Evolutionary conservation across 768 basidiomycete species (phyloP), one percentile per base, ranked within the genome.

Genomic region (Hericium alpestre): DNA sequence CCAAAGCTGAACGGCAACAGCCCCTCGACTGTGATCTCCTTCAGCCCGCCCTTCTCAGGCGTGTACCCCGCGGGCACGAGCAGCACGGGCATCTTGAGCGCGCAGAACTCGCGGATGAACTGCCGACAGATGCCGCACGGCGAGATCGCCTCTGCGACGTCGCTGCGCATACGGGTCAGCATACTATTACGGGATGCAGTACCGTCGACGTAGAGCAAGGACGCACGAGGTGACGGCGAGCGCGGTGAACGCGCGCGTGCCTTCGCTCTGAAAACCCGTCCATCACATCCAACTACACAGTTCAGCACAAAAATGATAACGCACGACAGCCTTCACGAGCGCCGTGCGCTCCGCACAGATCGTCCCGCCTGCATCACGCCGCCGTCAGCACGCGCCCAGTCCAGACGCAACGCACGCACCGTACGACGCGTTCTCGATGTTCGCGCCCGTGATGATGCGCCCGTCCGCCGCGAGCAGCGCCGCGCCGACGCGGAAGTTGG

Each of bases 261-360:
- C 90, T 57, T 92, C 88, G 70, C 90, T 93, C 93, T 93, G 61
- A 16, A 47, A n/a, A 37, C 13, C 50, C 16, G 4, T 16, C 18
- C 15, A 18, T 5, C 16, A 40, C 38, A 13, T 9, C 46, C 53
- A 13, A 39, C 22, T 46, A 32, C 32, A 32, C 27, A 10, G 8
- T 32, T 2, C 6, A 32, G 32, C 25, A 25, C 25, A 25, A 25
- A 25, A 25, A 25, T 25, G 25, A 25, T 22, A 2, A 76, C 90
- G 70, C 60, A 94, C 93, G 20, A 87, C 83, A 25, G 92, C 94
- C 69, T 96, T 96, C n/a, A 93, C 87, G 55, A 99, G 75, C 0
- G 94, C 94, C 0, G 95, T 97, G 32, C 94, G 76, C 68, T 99
- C 95, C 0, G 95, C 95, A 62, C 95, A 98, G 58, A 97, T 94